Conservation (phyloP, 2,329 filamentous ascomycete genomes). For the Colletotrichum tamarilloi region DNA sequence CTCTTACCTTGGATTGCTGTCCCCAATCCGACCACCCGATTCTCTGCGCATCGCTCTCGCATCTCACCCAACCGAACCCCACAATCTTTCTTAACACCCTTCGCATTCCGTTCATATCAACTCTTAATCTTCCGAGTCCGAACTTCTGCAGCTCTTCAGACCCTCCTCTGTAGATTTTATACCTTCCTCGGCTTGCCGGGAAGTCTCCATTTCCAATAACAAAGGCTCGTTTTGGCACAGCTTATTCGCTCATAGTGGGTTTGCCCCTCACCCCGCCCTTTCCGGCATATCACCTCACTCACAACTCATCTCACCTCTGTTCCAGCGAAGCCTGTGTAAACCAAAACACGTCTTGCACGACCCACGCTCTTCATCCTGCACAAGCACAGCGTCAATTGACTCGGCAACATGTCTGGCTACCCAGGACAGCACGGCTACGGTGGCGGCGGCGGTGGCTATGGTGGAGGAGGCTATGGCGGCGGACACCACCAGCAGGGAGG, state of each 20-base stretch:
- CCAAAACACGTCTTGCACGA: conserved; percentile 1
- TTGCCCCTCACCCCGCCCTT: conserved; percentile 25
- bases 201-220: not conserved
- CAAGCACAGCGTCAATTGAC: not conserved
- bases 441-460: conserved; percentile 40
- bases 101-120: conserved; percentile 19
- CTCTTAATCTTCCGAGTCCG: conserved; percentile 18
- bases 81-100: conserved; percentile 4
- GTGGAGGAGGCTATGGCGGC: conserved; percentile 37
- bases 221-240: not conserved
- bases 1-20: not conserved
- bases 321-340: conserved; percentile 8
- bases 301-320: not conserved
- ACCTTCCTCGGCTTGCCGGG: not conserved
- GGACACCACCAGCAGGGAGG: conserved; percentile 36
- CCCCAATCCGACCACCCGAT: not conserved
- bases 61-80: conserved; percentile 14
- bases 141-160: not conserved
- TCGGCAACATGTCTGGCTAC: conserved; percentile 44
- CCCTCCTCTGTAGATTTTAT: not conserved
- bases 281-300: conserved; percentile 12
- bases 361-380: not conserved
- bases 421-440: conserved; percentile 53
- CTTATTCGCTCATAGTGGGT: conserved; percentile 21
- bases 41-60: not conserved